Evolutionary conservation across 1,284 basidiomycete species (phyloP).

Genomic region (Ceratobasidium sp.): DNA sequence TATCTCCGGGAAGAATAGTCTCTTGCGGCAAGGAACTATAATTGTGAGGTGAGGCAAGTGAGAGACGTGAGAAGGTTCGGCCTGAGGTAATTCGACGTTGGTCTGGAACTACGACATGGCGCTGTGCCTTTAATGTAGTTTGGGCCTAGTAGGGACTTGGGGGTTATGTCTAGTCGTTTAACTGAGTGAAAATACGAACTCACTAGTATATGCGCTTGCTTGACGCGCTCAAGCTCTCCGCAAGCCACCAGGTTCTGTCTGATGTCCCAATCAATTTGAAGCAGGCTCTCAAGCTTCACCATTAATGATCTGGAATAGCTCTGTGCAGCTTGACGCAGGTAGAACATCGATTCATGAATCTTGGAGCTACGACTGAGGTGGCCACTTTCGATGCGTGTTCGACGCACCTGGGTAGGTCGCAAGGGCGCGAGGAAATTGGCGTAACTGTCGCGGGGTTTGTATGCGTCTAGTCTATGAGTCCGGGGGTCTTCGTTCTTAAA

Average conservation of each 20-base stretch:
- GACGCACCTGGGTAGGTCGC: no score
- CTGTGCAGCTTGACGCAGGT: slow-evolving; percentile 1
- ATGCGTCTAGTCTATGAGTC: neutral
- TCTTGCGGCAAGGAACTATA: no score
- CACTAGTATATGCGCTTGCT: slow-evolving; percentile 24
- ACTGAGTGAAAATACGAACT: neutral
- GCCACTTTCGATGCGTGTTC: slow-evolving; percentile 10
- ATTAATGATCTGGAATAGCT: neutral
- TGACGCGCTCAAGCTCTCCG: slow-evolving; percentile 7
- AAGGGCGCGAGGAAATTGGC: no score
- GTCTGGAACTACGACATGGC: no score
- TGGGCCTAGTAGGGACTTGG: no score
- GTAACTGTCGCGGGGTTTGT: slow-evolving; percentile 6
- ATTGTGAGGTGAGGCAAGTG: no score
- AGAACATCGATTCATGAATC: slow-evolving; percentile 6
- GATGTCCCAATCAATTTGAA: slow-evolving; percentile 17
- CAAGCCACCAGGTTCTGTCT: slow-evolving; percentile 5
- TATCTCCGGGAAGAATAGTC: no score
- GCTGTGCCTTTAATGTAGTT: no score
- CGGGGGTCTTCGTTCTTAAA: slow-evolving; percentile 15
- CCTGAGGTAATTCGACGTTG: no score
- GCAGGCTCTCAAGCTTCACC: slow-evolving; percentile 2
- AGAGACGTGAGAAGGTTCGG: no score
- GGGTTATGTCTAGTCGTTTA: no score
- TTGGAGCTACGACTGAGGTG: neutral